Percentiles rank a stretch among this genome's conserved stretches.
Conservation (phyloP, 2,329 filamentous ascomycete species). For the Pseudopyrenochaeta lycopersici region DNA sequence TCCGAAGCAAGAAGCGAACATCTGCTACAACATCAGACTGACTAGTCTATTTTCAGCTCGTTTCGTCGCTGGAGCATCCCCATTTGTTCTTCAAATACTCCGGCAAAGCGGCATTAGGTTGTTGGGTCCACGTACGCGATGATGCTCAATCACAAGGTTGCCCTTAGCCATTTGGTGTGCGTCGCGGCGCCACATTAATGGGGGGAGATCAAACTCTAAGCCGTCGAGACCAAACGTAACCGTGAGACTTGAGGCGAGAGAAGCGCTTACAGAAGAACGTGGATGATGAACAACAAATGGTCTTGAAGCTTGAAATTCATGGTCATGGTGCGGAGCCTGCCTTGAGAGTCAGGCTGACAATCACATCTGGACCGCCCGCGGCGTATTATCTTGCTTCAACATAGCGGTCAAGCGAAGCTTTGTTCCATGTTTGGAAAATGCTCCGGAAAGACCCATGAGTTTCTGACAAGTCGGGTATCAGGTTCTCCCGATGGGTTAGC, state of each 20-base stretch:
- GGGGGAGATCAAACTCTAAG: slow-evolving; percentile 12
- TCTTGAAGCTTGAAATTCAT: slow-evolving; percentile 18
- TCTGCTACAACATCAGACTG: slow-evolving; percentile 27
- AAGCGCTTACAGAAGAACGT: slow-evolving; percentile 8
- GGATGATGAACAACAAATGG: slow-evolving; percentile 12
- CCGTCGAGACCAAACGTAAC: slow-evolving; percentile 19
- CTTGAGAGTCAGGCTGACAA: slow-evolving; percentile 28
- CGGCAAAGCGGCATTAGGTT: slow-evolving; percentile 31
- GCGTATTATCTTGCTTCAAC: slow-evolving; percentile 21
- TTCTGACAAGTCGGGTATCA: slow-evolving; percentile 45
- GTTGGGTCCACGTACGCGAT: slow-evolving; percentile 21
- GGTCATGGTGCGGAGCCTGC: slow-evolving; percentile 25
- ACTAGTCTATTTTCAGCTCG: slow-evolving; percentile 29
- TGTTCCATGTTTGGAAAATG: slow-evolving; percentile 35
- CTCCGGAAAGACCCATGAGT: slow-evolving; percentile 39
- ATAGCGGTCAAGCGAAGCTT: slow-evolving; percentile 31
- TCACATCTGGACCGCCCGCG: slow-evolving; percentile 22
- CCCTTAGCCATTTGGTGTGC: slow-evolving; percentile 10
- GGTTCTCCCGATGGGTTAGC: slow-evolving; percentile 37
- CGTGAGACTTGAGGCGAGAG: slow-evolving; percentile 19
- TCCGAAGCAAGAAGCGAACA: slow-evolving; percentile 19
- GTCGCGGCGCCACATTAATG: slow-evolving; percentile 19
- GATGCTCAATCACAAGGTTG: slow-evolving; percentile 31
- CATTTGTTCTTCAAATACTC: slow-evolving; percentile 29
- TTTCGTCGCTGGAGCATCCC: slow-evolving; percentile 31